These are phyloP conservation scores for Graphilbum sp. DNA, from an alignment of 2,329 filamentous ascomycete genomes.

Conservation along the genomic window DNA sequence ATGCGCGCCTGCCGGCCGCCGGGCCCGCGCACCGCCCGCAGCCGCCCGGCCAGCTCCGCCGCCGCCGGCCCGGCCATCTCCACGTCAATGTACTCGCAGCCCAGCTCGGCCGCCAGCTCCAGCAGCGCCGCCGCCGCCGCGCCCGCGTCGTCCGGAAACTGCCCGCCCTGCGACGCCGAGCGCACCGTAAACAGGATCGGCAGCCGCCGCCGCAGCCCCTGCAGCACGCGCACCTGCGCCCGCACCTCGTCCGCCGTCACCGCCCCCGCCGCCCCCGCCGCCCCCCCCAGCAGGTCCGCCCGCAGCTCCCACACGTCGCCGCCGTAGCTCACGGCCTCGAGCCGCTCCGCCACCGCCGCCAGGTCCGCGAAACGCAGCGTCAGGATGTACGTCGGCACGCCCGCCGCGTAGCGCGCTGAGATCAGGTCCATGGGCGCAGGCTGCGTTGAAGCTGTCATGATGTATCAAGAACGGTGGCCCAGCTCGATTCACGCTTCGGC, in stretches of 20 bases:
- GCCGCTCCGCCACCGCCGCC: background rate
- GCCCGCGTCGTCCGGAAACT: background rate
- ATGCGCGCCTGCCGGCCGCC: background rate
- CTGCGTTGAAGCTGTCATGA: too few species aligned
- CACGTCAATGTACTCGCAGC: conserved; percentile 1
- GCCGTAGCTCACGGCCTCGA: background rate
- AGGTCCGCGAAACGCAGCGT: background rate
- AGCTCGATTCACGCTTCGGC: too few species aligned
- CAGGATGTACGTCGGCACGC: background rate
- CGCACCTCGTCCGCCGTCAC: background rate
- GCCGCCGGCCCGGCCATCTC: background rate
- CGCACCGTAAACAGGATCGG: conserved; percentile 1
- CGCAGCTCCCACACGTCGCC: background rate
- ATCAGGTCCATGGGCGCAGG: conserved; percentile 15
- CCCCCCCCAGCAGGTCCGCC: background rate
- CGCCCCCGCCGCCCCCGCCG: background rate
- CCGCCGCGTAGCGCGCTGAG: background rate
- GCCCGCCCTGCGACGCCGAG: background rate
- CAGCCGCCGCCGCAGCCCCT: background rate
- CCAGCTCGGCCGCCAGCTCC: background rate
- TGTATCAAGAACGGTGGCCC: too few species aligned
- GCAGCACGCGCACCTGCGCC: conserved; percentile 1
- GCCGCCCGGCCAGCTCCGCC: background rate
- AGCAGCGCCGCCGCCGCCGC: background rate
- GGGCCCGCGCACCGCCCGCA: background rate